Evolutionary conservation across 192 early-diverging fungal species (phyloP), one percentile per base, ranked within the genome.

Genomic region (Coemansia sp.): DNA sequence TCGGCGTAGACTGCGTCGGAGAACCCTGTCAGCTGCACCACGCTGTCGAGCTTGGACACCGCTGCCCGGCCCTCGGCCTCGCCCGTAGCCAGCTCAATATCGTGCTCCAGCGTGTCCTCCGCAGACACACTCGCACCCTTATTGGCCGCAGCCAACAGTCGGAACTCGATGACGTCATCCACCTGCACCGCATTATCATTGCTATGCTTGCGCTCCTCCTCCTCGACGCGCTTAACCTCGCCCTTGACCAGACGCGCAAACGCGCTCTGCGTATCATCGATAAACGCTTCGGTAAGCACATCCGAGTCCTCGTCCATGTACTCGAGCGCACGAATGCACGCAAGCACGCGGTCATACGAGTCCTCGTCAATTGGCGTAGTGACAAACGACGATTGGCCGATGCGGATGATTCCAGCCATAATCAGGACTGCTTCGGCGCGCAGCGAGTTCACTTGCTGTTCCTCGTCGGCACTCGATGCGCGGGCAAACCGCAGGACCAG

Each of bases 1-100:
- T 99, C 97, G 3, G 96, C 96, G 67, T 99, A 99, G n/a, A 99
- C 94, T 2, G 94, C 92, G 71, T 99, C 97, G 3, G 94, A 96
- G 80, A 93, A 99, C 14, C 92, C 97, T 7, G 97, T 98, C 48
- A 99, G 83, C 79, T 98, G 97, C 20, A 98, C 89, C 15, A 99
- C 93, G 52, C 90, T 88, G 66, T 88, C 92, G 63, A 99, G 83
- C 83, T 98, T 96, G 23, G 93, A 95, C 40, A 92, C 90, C 48
- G 92, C 81, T 50, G 90, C 88, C 36, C 91, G 89, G 56, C 86
- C 83, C 37, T 83, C 70, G 21, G 84, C 82, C 61, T 86, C 88
- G 31, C 89, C 95, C 18, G 91, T 94, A 12, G 95, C 95, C 24
- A 88, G 83, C n/a, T 90, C 90, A 44, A 95, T 74, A 76, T 99